Conservation (phyloP, 208 protist genomes). For the Polymyxa betae region DNA sequence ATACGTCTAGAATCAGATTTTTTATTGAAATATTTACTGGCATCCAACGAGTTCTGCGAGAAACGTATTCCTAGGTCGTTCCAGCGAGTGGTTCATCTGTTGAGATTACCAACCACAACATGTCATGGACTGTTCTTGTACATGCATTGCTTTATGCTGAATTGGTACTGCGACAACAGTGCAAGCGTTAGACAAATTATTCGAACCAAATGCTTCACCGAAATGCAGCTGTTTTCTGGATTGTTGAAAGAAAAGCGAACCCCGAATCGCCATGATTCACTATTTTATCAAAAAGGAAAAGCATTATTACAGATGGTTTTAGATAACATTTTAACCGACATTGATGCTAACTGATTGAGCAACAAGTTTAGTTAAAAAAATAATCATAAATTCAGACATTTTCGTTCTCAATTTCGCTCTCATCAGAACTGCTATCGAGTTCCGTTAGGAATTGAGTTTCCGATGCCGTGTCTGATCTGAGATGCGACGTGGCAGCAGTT, state of each 20-base stretch:
- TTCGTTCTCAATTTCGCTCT: too few relatives aligned
- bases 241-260: neutral
- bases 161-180: neutral
- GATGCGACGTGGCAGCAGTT: neutral
- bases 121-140: neutral
- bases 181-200: neutral
- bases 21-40: neutral
- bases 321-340: constrained; percentile 1
- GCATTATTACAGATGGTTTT: neutral
- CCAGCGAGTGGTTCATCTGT: neutral
- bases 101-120: neutral
- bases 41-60: neutral
- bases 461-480: too few relatives aligned
- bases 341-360: neutral
- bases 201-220: neutral
- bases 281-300: constrained; percentile 8
- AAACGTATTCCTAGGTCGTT: neutral
- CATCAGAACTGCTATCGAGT: too few relatives aligned
- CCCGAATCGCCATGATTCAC: neutral
- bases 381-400: too few relatives aligned
- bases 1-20: neutral
- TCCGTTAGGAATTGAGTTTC: too few relatives aligned
- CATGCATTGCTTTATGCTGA: constrained; percentile 16
- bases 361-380: too few relatives aligned
- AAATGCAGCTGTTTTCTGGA: constrained; percentile 28